Evolutionary conservation across 805 yeast species (phyloP).

Genomic region (Candida saitoana): DNA sequence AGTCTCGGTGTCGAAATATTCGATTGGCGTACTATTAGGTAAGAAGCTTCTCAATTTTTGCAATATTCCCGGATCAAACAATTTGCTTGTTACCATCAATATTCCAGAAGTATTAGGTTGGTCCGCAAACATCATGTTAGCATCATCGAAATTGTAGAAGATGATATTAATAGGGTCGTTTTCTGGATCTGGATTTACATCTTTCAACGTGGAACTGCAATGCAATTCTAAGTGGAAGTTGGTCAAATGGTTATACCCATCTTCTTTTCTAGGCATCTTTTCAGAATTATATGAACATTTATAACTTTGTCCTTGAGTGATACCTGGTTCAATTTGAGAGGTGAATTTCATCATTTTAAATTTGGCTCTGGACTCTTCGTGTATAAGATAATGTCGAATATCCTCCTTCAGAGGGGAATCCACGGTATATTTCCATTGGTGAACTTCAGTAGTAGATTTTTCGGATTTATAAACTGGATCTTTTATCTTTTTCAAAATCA

Average conservation of each 20-base stretch:
- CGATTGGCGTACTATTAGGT: conserved; percentile 6
- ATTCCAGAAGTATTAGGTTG: conserved; percentile 13
- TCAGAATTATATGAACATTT: conserved; percentile 35
- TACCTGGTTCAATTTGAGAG: conserved; percentile 52
- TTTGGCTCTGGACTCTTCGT: conserved; percentile 10
- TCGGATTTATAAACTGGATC: neutral
- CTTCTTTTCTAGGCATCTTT: conserved; percentile 31
- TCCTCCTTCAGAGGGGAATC: conserved; percentile 46
- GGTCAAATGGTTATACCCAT: conserved; percentile 46
- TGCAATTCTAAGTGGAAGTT: conserved; percentile 68
- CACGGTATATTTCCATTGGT: conserved; percentile 42
- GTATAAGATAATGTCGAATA: conserved; percentile 32
- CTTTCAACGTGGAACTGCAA: conserved; percentile 47
- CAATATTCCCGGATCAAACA: neutral
- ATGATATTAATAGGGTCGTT: conserved; percentile 56
- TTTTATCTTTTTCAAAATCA: neutral
- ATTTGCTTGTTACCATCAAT: conserved; percentile 9
- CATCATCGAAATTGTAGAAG: conserved; percentile 58
- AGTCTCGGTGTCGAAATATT: conserved; percentile 47
- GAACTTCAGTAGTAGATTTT: neutral
- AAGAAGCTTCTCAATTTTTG: conserved; percentile 1
- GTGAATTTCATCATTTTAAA: conserved; percentile 14
- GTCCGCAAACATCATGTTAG: conserved; percentile 14
- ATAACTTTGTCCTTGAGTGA: conserved; percentile 37
- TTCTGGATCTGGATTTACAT: conserved; percentile 58